Evolutionary conservation across 1,284 basidiomycete genomes (phyloP), one percentile per base, ranked within the genome.

Genomic region (Ceratobasidium sp.): DNA sequence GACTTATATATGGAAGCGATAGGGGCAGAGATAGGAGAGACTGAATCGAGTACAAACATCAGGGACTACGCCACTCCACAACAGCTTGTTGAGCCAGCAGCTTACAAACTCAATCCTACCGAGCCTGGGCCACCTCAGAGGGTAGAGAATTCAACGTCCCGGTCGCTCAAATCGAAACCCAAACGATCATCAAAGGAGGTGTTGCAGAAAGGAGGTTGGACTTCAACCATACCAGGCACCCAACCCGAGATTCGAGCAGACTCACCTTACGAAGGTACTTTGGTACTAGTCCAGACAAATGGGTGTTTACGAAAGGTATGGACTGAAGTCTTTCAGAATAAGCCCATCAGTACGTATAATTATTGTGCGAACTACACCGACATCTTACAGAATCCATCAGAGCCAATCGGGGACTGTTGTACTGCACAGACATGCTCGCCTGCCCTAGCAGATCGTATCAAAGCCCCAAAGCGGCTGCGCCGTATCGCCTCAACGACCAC

Each of bases 281-380:
- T 62, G 14, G 44, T 12, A n/a, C n/a, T 48, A 25, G 60, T 62
- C 1, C 44, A 62, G 23, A 62, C 60, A 23, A 28, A 49, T 16
- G 42, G 46, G 28, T 62, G 60, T 49, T 44, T 18, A 12, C 60
- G 60, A 23, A 14, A 62, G 44, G 21, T 62, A 7, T 62, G 60
- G 60, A 62, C 60, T n/a, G 25, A 25, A n/a, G 46, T 62, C 14
- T 48, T 48, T 25, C 25, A 36, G 46, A 62, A 48, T 11, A 42
- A n/a, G n/a, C n/a, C n/a, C n/a, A n/a, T n/a, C n/a, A n/a, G n/a
- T n/a, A n/a, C n/a, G n/a, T n/a, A n/a, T n/a, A n/a, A n/a, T n/a
- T n/a, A n/a, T n/a, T n/a, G n/a, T n/a, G n/a, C n/a, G n/a, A n/a
- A n/a, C n/a, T n/a, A n/a, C n/a, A n/a, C n/a, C n/a, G n/a, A n/a